Base-by-base conservation (phyloP, 106 monocot genomes). In the Narthecium ossifragum region DNA sequence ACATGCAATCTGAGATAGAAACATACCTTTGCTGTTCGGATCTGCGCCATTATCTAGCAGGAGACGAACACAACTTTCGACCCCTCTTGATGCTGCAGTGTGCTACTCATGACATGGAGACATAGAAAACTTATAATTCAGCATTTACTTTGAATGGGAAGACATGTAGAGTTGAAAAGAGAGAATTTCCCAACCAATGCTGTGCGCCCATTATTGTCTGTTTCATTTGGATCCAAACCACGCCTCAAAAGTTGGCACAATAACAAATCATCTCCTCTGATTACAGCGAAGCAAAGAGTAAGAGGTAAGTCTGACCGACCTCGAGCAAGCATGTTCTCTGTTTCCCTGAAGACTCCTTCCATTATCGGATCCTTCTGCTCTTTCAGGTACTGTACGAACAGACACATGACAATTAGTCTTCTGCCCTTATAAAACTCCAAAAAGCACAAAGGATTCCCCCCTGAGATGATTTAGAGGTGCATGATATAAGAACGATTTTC, bases 141-240 rank as follows among this genome's bases (percentile, higher is more conserved):
- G 4, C 18, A 17, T 17, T 13, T 43, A 43, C 43, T 43, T 43
- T 2, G 18, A 18, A 18, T 11, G 36, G 43, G 43, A 43, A 43
- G 18, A n/a, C n/a, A 43, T 43, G 33, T 31, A 40, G 29, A 23
- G 49, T 17, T 39, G 22, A 29, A 10, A 20, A 14, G 7, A 30
- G 8, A 60, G 7, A 31, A 10, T 0, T 34, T 20, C 5, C 27
- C 4, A 12, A 72, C 78, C 59, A 80, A 38, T 32, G 80, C 70
- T 0, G 74, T 66, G 34, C 51, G 65, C 2, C 61, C 59, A 48
- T 65, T 73, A 30, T 47, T 58, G 34, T 70, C 70, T 25, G 70
- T 36, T 70, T 80, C 79, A 55, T 80, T 74, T 46, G 79, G 79
- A 70, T 80, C 70, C 8, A 80, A 13, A 27, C 74, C 79, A 10